These are phyloP conservation scores for Boletus coccyginus DNA, from an alignment of 768 basidiomycete species.

Conservation along the genomic window DNA sequence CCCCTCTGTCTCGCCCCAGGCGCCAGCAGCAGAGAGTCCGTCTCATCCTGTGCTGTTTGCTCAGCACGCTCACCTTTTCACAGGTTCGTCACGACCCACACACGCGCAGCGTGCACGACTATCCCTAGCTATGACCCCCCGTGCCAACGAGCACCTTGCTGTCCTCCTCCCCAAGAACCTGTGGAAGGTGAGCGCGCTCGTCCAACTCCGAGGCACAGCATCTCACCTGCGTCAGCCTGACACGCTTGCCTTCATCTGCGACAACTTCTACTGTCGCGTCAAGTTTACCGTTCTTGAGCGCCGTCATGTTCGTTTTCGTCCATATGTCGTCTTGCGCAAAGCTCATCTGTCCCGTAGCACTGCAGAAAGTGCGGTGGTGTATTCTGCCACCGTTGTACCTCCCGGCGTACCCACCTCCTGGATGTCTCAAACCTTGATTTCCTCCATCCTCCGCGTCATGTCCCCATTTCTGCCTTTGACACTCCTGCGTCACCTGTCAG, in stretches of 20 bases:
- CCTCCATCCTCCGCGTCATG: constrained; percentile 65
- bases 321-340: neutral
- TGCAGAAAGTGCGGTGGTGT: constrained; percentile 84
- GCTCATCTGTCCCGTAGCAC: constrained; percentile 47
- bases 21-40: constrained; percentile 13
- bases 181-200: constrained; percentile 60
- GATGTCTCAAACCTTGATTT: constrained; percentile 72
- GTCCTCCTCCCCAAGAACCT: constrained; percentile 65
- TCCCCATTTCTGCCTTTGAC: constrained; percentile 56
- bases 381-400: constrained; percentile 64
- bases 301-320: constrained; percentile 56
- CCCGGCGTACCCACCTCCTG: constrained; percentile 58
- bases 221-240: constrained; percentile 50
- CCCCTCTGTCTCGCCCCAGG: neutral
- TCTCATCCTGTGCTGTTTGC: neutral
- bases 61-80: neutral
- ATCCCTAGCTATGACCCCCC: constrained; percentile 20
- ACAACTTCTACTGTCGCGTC: constrained; percentile 69
- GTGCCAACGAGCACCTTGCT: constrained; percentile 70
- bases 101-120: constrained; percentile 17
- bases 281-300: constrained; percentile 69
- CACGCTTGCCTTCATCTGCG: constrained; percentile 57
- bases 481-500: constrained; percentile 59
- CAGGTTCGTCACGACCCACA: constrained; percentile 25
- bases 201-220: neutral